phyloP scores from a whole-genome alignment of 2,329 filamentous ascomycete species.

The Didymellaceae sp. region DNA sequence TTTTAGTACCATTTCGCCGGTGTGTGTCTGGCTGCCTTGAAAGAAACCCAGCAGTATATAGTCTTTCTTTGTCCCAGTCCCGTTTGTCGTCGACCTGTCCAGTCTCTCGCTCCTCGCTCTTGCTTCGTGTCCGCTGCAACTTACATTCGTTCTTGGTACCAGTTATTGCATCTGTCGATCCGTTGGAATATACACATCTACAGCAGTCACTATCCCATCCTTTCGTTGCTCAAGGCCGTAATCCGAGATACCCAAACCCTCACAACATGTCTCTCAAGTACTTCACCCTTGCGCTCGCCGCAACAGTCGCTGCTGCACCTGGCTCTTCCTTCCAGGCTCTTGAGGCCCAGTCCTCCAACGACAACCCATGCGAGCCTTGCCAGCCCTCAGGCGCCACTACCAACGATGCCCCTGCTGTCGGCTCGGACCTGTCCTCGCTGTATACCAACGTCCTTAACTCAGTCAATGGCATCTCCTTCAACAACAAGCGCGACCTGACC shows the following conservation, averaged over 20 bases:
- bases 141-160: slow-evolving; percentile 15
- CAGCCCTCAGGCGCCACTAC: slow-evolving; percentile 45
- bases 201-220: slow-evolving; percentile 7
- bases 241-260: not conserved
- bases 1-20: slow-evolving; percentile 12
- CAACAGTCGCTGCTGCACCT: slow-evolving; percentile 25
- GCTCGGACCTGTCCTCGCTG: slow-evolving; percentile 43
- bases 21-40: slow-evolving; percentile 9
- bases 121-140: slow-evolving; percentile 9
- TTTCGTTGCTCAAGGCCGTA: slow-evolving; percentile 11
- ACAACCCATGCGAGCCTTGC: slow-evolving; percentile 44
- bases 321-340: slow-evolving; percentile 28
- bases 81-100: slow-evolving; percentile 6
- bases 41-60: slow-evolving; percentile 13
- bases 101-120: slow-evolving; percentile 11
- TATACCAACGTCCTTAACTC: slow-evolving; percentile 46
- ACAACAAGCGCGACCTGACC: slow-evolving; percentile 30
- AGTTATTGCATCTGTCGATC: slow-evolving; percentile 9
- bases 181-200: slow-evolving; percentile 16
- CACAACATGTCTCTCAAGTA: slow-evolving; percentile 33
- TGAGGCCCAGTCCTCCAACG: slow-evolving; percentile 30
- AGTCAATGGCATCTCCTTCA: slow-evolving; percentile 43
- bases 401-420: slow-evolving; percentile 39
- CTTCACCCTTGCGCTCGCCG: slow-evolving; percentile 33
- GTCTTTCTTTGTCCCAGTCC: slow-evolving; percentile 9